A percentile compares a stretch with the other conserved stretches of the same genome.
Evolutionary conservation across 345 rosid species (phyloP).

Genomic region (Garcia nutans): DNA sequence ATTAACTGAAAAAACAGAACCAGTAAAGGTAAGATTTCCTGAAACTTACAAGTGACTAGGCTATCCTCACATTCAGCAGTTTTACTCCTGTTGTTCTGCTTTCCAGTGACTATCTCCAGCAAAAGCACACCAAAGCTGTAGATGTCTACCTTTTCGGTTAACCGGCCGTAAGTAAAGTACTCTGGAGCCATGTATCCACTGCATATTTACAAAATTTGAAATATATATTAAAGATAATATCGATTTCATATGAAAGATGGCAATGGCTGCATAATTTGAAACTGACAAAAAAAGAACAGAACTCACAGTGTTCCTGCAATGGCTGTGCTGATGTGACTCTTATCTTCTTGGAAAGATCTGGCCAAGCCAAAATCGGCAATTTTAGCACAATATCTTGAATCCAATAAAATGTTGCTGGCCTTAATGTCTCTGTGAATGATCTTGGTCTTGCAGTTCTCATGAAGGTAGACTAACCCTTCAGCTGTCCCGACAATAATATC

Average conservation of each 20-base stretch:
- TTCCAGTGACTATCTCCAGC: conserved; percentile 78
- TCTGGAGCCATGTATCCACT: conserved; percentile 99
- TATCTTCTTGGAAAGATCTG: conserved; percentile 83
- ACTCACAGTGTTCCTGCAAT: conserved; percentile 95
- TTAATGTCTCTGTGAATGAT: conserved; percentile 91
- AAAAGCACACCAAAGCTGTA: conserved; percentile 87
- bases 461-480: conserved; percentile 84
- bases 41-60: conserved; percentile 63
- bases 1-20: background rate
- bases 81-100: conserved; percentile 71
- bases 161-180: conserved; percentile 84
- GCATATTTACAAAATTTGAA: conserved; percentile 18
- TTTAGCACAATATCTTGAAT: conserved; percentile 76
- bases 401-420: conserved; percentile 85
- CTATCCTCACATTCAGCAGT: conserved; percentile 75
- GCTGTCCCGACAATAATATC: conserved; percentile 70
- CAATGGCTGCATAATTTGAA: background rate
- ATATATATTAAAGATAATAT: background rate
- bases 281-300: background rate
- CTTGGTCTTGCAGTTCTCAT: conserved; percentile 60
- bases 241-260: background rate
- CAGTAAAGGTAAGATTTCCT: background rate
- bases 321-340: conserved; percentile 95
- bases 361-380: conserved; percentile 96
- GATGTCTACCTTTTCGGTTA: conserved; percentile 89